phyloP scores from a whole-genome alignment of 129 eudicot species.

The Saposhnikovia divaricata region DNA sequence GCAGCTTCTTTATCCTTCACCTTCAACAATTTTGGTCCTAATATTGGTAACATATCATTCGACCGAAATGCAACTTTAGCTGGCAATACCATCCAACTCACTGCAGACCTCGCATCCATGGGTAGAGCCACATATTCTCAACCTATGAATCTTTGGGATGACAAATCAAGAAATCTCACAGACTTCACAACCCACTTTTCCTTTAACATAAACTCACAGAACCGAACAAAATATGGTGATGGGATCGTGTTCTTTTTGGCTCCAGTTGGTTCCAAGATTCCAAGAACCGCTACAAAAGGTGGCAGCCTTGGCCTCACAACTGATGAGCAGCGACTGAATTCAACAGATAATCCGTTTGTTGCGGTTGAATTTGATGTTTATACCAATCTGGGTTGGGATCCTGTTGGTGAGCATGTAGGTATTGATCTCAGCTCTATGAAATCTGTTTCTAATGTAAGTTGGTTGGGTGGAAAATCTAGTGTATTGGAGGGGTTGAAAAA shows the following conservation, averaged over 20 bases:
- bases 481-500: constrained; percentile 19
- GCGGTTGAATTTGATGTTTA: constrained; percentile 55
- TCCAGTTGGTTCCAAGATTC: constrained; percentile 27
- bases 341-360: constrained; percentile 17
- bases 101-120: constrained; percentile 23
- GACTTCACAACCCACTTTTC: constrained; percentile 53
- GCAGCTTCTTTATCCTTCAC: constrained; percentile 24
- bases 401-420: too few relatives aligned
- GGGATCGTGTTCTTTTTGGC: constrained; percentile 64
- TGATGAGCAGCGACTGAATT: constrained; percentile 11
- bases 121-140: constrained; percentile 48
- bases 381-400: constrained; percentile 28
- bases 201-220: constrained; percentile 29
- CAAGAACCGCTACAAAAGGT: constrained; percentile 14
- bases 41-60: background rate
- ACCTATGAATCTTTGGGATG: constrained; percentile 48
- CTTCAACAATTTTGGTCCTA: constrained; percentile 21
- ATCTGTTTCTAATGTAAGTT: constrained; percentile 23
- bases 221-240: constrained; percentile 22
- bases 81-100: constrained; percentile 27
- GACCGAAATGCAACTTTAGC: background rate
- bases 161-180: constrained; percentile 25
- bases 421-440: constrained; percentile 28
- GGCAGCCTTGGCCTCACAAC: constrained; percentile 28
- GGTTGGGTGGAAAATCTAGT: constrained; percentile 18